Evolutionary conservation across 805 yeast genomes (phyloP), one percentile per base, ranked within the genome.

Genomic region (Metschnikowia cubensis): DNA sequence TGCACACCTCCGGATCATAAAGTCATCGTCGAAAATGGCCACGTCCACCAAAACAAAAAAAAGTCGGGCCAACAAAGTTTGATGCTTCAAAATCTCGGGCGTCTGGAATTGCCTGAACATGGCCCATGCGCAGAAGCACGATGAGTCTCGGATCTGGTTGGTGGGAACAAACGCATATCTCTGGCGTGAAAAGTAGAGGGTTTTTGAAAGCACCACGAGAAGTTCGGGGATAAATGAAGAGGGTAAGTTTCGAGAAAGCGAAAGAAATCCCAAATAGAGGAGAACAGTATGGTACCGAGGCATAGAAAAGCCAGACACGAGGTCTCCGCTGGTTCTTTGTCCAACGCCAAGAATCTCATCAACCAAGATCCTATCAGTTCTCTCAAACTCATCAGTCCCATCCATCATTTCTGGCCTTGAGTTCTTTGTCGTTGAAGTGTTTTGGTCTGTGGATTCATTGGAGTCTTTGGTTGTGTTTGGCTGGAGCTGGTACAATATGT

Each of bases 91-190:
- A 3, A 71, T 52, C 7, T 59, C 59, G 0, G 45, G 35, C 0
- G 54, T 50, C 39, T 48, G 38, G 50, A 68, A 58, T 61, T 68
- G 67, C 55, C 85, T 75, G 34, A 80, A 74, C 15, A 86, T 48
- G 0, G 96, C 79, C 98, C 98, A 91, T n/a, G 82, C 67, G 0
- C 87, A 80, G 60, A 86, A 91, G 64, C 95, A 87, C 0, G 92
- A 82, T 0, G 97, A 83, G 64, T 91, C 98, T 50, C 96, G 75
- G 1, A 92, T 76, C 56, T 84, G 89, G 2, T 79, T 67, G 0
- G 96, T 96, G 6, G 79, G 63, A 0, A 82, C 69, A 20, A 71
- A 69, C 0, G 82, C 77, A 6, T 81, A 59, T 42, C 76, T 66
- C 29, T 72, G 69, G 53, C 84, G 88, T 50, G 84, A 85, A 46